Evolutionary conservation across 345 rosid species (phyloP), one percentile per base, ranked within the genome.

Genomic region (Populus euphratica): DNA sequence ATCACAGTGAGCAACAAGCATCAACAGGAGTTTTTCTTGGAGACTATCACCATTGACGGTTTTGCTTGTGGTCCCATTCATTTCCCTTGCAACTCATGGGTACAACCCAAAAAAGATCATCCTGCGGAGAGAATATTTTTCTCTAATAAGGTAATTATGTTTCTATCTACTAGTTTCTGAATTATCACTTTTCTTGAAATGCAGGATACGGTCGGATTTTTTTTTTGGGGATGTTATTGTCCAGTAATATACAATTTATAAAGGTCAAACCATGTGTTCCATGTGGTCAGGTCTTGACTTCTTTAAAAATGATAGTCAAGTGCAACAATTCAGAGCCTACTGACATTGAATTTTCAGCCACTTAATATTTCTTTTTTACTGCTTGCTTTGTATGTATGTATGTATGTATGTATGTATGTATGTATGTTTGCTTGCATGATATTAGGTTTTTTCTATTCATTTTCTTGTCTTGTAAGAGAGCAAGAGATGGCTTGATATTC

Each of bases 21-120:
- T 69, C 98, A 91, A 56, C 85, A 86, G 68, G 99, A 94, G 89
- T 92, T 96, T 49, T 96, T 90, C 76, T 74, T 96, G 76, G 99
- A 96, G 86, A 87, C 84, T 31, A 96, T 96, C 69, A 92, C 92
- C 41, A 80, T 96, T 56, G 98, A 93, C 83, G 97, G 97, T 17
- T 96, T 94, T 81, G 88, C 97, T 59, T 82, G 80, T 78, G 97
- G 97, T 8, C 94, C 97, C 12, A 84, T 94, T 39, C 96, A 96
- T 84, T 96, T 96, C 78, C 96, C 96, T 25, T 94, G 99, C 78
- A 94, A 91, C 76, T 96, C 99, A 2, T 94, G 97, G 98, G 97
- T 96, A 4, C 99, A 94, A 81, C 83, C 98, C 43, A 81, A 50
- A 67, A 92, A 88, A 38, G 85, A 92, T 68, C 91, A 91, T 71